Evolutionary conservation across 2,329 filamentous ascomycete genomes (phyloP), one percentile per base, ranked within the genome.

Genomic region (Gremmenia infestans): DNA sequence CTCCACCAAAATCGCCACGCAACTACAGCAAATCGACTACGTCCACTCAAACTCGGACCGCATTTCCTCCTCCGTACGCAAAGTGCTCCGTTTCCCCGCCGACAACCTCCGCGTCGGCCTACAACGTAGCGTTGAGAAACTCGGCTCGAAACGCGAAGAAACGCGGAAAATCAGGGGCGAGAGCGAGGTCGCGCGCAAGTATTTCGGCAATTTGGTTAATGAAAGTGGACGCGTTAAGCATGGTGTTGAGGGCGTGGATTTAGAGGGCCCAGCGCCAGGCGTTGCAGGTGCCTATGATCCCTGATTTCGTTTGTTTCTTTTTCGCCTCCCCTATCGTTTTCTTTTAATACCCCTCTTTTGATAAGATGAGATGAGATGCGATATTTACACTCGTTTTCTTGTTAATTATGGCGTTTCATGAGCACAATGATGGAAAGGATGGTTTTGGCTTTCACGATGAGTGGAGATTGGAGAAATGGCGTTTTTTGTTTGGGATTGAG

Each of bases 31-130:
- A 17, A 85, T 96, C 68, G 94, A 99, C 74, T 99, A 97, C 70
- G 89, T 94, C 1, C 94, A 99, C 72, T 75, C 83, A 62, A 99
- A 99, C 75, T 85, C 91, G 46, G 78, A 81, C 17, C 89, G 94
- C 53, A 95, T 99, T 67, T 87, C 89, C 22, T 81, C 83, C 25
- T 88, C 95, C 53, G 91, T 96, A 43, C 89, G 93, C 63, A 90
- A 91, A 70, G 91, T 96, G 8, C 82, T 99, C 40, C 89, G 90
- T 57, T 85, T 89, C 66, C 94, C 94, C 0, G 89, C 92, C 1
- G 88, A 93, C 67, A 91, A 91, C 66, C 82, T 99, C 7, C 87
- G 91, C 53, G 85, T 91, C 45, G 86, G 88, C 52, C 81, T 99
- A 32, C 88, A 95, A 66, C 86, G 88, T 53, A 91, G 86, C 28